Base-by-base conservation (phyloP, 2,329 filamentous ascomycete genomes). In the Bisporella sp. region DNA sequence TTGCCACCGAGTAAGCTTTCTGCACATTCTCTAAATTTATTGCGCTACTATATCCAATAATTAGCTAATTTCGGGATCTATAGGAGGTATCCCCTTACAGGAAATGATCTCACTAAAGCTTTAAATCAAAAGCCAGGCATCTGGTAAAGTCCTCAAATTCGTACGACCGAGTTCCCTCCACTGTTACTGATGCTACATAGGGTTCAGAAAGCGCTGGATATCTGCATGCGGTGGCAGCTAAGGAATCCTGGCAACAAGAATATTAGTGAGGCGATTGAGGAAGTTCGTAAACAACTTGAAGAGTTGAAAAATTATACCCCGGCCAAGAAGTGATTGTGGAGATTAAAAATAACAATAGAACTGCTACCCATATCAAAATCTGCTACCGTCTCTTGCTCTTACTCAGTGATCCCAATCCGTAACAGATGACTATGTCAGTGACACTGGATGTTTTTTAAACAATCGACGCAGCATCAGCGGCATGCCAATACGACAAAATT, bases 151-250 rank as follows among this genome's bases (percentile, higher is more conserved):
- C 35, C 35, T 37, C 8, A 9, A 37, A 37, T n/a, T 2, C 35
- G 4, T 37, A 37, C 35, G n/a, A 21, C 21, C 21, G 21, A 21
- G 21, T 21, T 21, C 3, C 2, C n/a, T 37, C 2, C n/a, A 37
- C n/a, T 9, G 8, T 37, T 8, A 4, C 35, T 37, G 35, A 8
- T 37, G 35, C n/a, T 37, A n/a, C n/a, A n/a, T 37, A 37, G 35
- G 35, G 35, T 37, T 37, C 8, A n/a, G 35, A 75, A 77, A 43
- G 90, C 90, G 4, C 71, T 96, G 44, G 85, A 95, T 32, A 73
- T 90, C 4, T 87, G 89, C 54, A 79, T 95, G 68, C 82, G 83
- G 54, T 97, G 91, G 90, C 93, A 97, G 68, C 76, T 97, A 47
- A 78, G 88, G 37, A 82, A 97, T 63, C 89, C 90, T 0, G 51